These are phyloP conservation scores for Apiotrichum mycotoxinovorans DNA, from an alignment of 1,284 basidiomycete genomes.

Conservation along the genomic window DNA sequence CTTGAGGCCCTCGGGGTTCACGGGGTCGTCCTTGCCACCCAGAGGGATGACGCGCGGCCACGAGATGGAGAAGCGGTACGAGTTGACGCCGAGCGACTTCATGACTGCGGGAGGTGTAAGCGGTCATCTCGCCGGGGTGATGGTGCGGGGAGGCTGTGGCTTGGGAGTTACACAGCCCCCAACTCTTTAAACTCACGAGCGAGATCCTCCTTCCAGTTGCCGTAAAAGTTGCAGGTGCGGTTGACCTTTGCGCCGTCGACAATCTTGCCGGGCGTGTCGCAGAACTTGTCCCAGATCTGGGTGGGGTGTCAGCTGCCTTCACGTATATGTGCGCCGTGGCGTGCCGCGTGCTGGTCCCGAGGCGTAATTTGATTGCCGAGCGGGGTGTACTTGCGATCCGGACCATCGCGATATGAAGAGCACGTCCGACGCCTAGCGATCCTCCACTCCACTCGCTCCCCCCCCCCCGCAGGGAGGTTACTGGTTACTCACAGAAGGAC, in stretches of 20 bases:
- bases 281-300: slow-evolving; percentile 74
- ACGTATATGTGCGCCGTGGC: too few species aligned
- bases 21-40: slow-evolving; percentile 62
- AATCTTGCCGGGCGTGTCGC: slow-evolving; percentile 62
- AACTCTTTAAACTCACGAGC: slow-evolving; percentile 42
- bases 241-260: slow-evolving; percentile 65
- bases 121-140: too few species aligned
- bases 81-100: slow-evolving; percentile 59
- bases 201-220: slow-evolving; percentile 65
- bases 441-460: too few species aligned
- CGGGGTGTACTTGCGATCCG: too few species aligned
- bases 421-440: too few species aligned
- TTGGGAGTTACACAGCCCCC: neutral
- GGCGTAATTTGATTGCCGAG: too few species aligned
- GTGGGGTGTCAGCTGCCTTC: slow-evolving; percentile 5
- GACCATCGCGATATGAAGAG: too few species aligned
- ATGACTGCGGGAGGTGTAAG: slow-evolving; percentile 48
- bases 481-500: slow-evolving; percentile 25
- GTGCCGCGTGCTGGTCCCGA: too few species aligned
- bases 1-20: slow-evolving; percentile 64
- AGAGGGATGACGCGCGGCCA: slow-evolving; percentile 70
- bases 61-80: slow-evolving; percentile 66
- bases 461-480: neutral
- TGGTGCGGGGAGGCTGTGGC: too few species aligned
- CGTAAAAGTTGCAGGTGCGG: slow-evolving; percentile 67